Conservation (phyloP, 2,329 filamentous ascomycete species). For the Fusarium zealandicum region DNA sequence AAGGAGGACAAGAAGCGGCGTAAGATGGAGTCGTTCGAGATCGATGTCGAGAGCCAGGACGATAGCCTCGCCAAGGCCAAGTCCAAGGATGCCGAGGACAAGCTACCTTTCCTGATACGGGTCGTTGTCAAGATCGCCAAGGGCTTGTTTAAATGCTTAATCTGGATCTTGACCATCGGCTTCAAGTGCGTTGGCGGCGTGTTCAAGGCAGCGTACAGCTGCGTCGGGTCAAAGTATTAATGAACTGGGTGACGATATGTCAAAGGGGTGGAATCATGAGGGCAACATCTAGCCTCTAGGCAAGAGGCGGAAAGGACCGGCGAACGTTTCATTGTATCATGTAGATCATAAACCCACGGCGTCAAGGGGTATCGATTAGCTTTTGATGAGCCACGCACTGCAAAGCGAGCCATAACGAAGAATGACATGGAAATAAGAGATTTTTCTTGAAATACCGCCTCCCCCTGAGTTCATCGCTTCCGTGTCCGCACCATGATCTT, state of each 20-base stretch:
- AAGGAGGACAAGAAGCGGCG: constrained; percentile 43
- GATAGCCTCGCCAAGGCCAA: constrained; percentile 52
- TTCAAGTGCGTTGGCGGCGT: constrained; percentile 62
- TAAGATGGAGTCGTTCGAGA: constrained; percentile 63
- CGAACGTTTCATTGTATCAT: constrained; percentile 31
- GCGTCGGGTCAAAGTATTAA: constrained; percentile 55
- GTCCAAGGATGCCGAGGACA: constrained; percentile 52
- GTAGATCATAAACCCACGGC: constrained; percentile 40
- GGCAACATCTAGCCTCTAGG: neutral
- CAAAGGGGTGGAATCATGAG: constrained; percentile 4
- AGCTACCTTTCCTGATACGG: constrained; percentile 58
- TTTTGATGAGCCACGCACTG: constrained; percentile 25
- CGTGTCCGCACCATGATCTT: constrained; percentile 69
- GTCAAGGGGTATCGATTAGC: constrained; percentile 41
- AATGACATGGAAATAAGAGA: constrained; percentile 21
- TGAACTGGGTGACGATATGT: constrained; percentile 10
- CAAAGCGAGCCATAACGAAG: constrained; percentile 34
- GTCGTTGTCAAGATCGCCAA: constrained; percentile 59
- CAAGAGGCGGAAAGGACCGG: neutral
- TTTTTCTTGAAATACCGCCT: constrained; percentile 1
- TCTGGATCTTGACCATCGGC: constrained; percentile 64
- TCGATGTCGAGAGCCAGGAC: constrained; percentile 69
- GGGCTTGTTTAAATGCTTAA: constrained; percentile 62
- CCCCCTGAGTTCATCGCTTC: constrained; percentile 59
- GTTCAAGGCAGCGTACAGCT: constrained; percentile 60